Evolutionary conservation across 139 green algal species (phyloP), one percentile per base, ranked within the genome.

Genomic region (Micractinium sp.): DNA sequence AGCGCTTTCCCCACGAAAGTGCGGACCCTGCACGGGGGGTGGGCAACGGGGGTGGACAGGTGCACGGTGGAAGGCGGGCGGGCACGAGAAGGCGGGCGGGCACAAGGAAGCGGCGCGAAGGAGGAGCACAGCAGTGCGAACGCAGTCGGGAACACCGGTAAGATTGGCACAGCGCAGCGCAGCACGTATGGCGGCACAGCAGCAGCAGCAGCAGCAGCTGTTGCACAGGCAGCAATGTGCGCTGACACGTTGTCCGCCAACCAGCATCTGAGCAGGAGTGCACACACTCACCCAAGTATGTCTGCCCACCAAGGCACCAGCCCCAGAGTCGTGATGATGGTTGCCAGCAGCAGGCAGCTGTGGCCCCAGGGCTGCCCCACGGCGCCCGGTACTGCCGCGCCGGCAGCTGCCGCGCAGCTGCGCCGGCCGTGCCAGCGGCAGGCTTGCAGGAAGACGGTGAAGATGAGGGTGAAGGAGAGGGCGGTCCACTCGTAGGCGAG

Each of bases 401-500:
- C 47, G 47, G 47, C 47, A 22, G 69, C n/a, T 27, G 69, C 61
- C 9, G 85, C 14, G 27, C 9, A 19, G 85, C 27, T 23, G 61
- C 89, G 35, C 23, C 56, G 78, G 19, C 91, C 91, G 74, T 38
- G 74, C 23, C 25, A 29, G 77, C 73, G 91, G 86, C 82, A 91
- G 31, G 35, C 25, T 20, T 83, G 61, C 41, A 95, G 87, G 73
- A 87, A 95, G 47, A 22, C 1, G 53, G 87, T 74, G 61, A 91
- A 95, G 18, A 90, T 69, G 15, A 67, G 19, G 7, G 85, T 67
- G 25, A 93, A 84, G 35, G 92, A 47, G 56, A 95, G 56, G 35
- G 92, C 81, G 5, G 76, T 91, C 88, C 93, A 95, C 85, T 93
- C 84, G 80, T 93, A 95, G 0, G 85, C 82, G 22, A 95, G 89